Conservation (phyloP, 192 early-diverging fungal genomes). For the Gryganskiella cystojenkinii region DNA sequence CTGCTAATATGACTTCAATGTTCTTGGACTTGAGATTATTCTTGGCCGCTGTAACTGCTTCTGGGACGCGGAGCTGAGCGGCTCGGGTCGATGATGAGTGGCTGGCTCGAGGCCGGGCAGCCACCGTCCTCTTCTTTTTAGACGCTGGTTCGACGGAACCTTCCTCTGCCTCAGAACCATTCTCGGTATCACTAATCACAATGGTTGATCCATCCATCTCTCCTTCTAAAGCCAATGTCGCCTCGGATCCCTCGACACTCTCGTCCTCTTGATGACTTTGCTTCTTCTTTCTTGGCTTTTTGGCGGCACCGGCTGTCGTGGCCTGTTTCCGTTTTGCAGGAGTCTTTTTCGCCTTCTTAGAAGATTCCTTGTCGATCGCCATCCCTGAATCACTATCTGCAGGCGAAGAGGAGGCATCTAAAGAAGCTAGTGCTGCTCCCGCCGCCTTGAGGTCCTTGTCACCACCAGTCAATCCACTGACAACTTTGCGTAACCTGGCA, state of each 20-base stretch:
- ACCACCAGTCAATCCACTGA: constrained; percentile 53
- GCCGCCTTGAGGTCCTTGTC: not conserved
- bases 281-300: not conserved
- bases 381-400: not conserved
- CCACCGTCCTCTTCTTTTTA: not conserved
- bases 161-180: not conserved
- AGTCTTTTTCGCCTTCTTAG: not conserved
- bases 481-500: constrained; percentile 54
- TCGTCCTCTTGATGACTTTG: not conserved
- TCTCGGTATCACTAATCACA: no score
- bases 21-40: constrained; percentile 31
- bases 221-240: no score
- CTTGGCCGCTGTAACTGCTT: constrained; percentile 39
- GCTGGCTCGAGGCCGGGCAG: no score
- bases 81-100: constrained; percentile 8
- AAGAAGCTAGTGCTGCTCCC: no score
- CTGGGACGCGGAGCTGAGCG: constrained; percentile 26
- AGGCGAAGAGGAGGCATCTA: not conserved
- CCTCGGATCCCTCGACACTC: no score
- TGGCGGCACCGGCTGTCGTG: not conserved
- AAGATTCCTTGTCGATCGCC: not conserved
- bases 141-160: not conserved
- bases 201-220: no score
- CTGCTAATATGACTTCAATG: constrained; percentile 16
- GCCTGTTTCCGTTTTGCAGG: constrained; percentile 11